These are phyloP conservation scores for Aspergillus oerlinghausenensis DNA, from an alignment of 2,329 filamentous ascomycete species.

Conservation along the genomic window DNA sequence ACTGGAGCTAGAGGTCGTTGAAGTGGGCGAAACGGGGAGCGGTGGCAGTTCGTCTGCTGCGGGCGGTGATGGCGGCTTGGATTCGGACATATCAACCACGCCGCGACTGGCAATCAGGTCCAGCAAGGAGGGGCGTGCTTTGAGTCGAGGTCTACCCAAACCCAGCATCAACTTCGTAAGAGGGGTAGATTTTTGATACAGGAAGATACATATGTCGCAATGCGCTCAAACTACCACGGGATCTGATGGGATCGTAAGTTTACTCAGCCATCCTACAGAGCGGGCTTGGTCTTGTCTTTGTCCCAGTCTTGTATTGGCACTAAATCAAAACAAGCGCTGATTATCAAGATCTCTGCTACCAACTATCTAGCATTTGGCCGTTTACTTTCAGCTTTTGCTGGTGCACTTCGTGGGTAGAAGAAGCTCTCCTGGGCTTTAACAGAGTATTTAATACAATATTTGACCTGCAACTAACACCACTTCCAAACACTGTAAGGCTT, in stretches of 20 bases:
- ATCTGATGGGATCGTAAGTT: conserved; percentile 1
- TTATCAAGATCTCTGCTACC: not conserved
- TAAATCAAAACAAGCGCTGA: not conserved
- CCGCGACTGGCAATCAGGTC: conserved; percentile 48
- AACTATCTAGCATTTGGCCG: not conserved
- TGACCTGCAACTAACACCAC: not conserved
- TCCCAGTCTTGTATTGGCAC: not conserved
- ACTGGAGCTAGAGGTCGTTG: conserved; percentile 19
- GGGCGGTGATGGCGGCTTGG: conserved; percentile 31
- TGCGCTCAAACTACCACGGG: not conserved
- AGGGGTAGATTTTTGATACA: not conserved
- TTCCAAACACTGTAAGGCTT: not conserved
- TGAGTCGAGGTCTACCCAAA: conserved; percentile 53
- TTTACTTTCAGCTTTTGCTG: not conserved
- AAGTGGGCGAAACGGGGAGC: conserved; percentile 42
- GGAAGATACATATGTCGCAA: not conserved
- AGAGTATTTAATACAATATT: not conserved
- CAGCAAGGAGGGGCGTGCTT: conserved; percentile 57
- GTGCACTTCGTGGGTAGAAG: not conserved
- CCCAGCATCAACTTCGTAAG: conserved; percentile 45
- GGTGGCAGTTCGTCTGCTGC: conserved; percentile 40
- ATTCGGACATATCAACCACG: conserved; percentile 11
- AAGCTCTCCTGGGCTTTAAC: not conserved
- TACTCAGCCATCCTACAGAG: conserved; percentile 8
- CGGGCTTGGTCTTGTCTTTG: not conserved